phyloP scores from a whole-genome alignment of 495 filamentous ascomycete genomes.

The Aspergillus campestris region DNA sequence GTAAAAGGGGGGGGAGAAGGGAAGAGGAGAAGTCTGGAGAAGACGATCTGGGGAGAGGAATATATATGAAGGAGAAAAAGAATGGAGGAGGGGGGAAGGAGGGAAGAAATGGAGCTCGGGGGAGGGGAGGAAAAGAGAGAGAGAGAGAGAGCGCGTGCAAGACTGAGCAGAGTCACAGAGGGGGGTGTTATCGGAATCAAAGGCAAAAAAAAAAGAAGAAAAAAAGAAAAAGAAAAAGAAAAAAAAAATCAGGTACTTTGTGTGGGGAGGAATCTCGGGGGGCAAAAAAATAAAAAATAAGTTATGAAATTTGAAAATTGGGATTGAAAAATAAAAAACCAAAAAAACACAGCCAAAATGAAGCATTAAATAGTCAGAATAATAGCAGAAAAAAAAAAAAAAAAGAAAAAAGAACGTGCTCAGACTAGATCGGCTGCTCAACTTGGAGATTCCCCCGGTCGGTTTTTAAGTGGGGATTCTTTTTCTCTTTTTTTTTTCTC shows the following conservation, averaged over 20 bases:
- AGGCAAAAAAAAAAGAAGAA: conserved; percentile 3
- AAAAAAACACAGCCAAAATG: conserved; percentile 8
- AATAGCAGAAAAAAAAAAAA: conserved; percentile 8
- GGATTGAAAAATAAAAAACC: conserved; percentile 8
- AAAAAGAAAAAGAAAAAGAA: conserved; percentile 16
- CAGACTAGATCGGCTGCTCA: conserved; percentile 17
- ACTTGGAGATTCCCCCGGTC: conserved; percentile 14
- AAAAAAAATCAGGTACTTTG: conserved; percentile 14
- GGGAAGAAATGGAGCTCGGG: conserved; percentile 21
- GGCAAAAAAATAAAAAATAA: conserved; percentile 9
- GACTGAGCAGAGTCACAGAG: conserved; percentile 22
- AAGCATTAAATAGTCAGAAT: conserved; percentile 3
- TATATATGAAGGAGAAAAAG: conserved; percentile 18
- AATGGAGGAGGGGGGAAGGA: conserved; percentile 36
- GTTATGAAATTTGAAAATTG: conserved; percentile 4
- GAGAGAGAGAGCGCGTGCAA: not conserved
- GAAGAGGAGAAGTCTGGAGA: conserved; percentile 19
- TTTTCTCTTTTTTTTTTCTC: conserved; percentile 3
- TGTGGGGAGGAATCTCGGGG: conserved; percentile 20
- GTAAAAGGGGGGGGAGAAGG: conserved; percentile 8
- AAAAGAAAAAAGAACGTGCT: conserved; percentile 20
- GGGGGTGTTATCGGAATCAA: conserved; percentile 27
- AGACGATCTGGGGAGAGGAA: conserved; percentile 21
- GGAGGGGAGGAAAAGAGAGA: conserved; percentile 30
- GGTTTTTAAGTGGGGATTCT: conserved; percentile 10